A percentile compares a stretch with the other conserved stretches of the same genome.
Conservation (phyloP, 2,329 filamentous ascomycete genomes). For the Epichloe elymi region DNA sequence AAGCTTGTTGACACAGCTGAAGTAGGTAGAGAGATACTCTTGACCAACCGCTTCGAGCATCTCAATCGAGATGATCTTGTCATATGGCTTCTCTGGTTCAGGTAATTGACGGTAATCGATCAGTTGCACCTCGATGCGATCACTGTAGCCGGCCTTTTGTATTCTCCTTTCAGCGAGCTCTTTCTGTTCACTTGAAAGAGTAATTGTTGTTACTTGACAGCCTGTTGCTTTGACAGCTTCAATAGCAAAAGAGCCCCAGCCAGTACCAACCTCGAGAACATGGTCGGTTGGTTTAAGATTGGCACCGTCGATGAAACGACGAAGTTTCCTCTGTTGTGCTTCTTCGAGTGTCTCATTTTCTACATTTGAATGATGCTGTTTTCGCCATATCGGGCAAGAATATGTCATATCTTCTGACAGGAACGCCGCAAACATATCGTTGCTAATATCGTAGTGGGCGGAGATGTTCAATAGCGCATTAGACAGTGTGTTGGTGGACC, state of each 20-base stretch:
- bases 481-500: constrained; percentile 42
- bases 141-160: constrained; percentile 41
- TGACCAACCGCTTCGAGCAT: constrained; percentile 65
- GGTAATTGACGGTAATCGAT: constrained; percentile 56
- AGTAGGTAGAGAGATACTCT: constrained; percentile 56
- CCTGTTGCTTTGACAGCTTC: constrained; percentile 52
- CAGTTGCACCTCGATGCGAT: constrained; percentile 50
- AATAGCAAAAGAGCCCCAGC: constrained; percentile 65
- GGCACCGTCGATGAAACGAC: constrained; percentile 51
- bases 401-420: constrained; percentile 67
- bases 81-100: constrained; percentile 40
- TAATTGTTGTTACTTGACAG: constrained; percentile 56
- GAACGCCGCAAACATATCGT: constrained; percentile 64
- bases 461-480: constrained; percentile 52
- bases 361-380: neutral
- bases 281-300: constrained; percentile 52
- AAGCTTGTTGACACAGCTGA: constrained; percentile 47
- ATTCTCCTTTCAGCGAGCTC: constrained; percentile 53
- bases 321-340: constrained; percentile 55
- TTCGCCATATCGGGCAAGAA: constrained; percentile 53
- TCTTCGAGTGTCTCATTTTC: constrained; percentile 44
- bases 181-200: constrained; percentile 57
- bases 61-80: constrained; percentile 63
- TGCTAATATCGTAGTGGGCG: constrained; percentile 65
- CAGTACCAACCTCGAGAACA: constrained; percentile 62